Evolutionary conservation across 345 rosid species (phyloP).

Genomic region (Combretum micranthum): DNA sequence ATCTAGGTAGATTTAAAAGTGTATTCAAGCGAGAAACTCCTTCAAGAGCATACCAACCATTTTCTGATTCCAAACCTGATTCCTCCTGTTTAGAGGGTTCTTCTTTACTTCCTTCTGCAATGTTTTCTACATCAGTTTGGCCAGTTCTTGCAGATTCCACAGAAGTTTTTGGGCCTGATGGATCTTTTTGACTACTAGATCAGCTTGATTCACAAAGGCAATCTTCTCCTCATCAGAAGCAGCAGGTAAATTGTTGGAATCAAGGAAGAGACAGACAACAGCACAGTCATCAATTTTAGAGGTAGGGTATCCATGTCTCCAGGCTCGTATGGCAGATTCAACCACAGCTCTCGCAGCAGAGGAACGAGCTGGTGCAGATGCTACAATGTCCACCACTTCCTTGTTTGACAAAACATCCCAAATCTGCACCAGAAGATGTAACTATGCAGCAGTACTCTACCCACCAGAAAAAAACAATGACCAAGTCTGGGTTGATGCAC

Average conservation of each 20-base stretch:
- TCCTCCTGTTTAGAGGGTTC: conserved; percentile 30
- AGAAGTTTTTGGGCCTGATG: conserved; percentile 14
- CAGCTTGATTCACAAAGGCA: conserved; percentile 14
- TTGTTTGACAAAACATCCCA: conserved; percentile 96
- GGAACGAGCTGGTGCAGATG: conserved; percentile 62
- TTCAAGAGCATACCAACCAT: conserved; percentile 88
- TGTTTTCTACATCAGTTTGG: conserved; percentile 28
- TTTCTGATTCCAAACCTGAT: conserved; percentile 30
- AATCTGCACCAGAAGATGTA: conserved; percentile 30
- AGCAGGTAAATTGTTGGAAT: conserved; percentile 33
- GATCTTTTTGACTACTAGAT: conserved; percentile 22
- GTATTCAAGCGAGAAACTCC: conserved; percentile 95
- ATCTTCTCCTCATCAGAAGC: conserved; percentile 36
- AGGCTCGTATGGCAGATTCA: conserved; percentile 77
- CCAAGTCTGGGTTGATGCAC: conserved; percentile 7
- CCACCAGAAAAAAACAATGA: neutral
- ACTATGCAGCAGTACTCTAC: neutral
- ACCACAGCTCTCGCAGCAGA: conserved; percentile 77
- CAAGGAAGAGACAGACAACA: conserved; percentile 84
- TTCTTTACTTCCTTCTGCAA: conserved; percentile 8
- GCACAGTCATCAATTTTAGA: conserved; percentile 97
- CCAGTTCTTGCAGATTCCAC: conserved; percentile 22
- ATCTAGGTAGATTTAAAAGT: conserved; percentile 69
- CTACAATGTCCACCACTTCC: conserved; percentile 78
- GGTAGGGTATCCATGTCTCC: conserved; percentile 91